Conservation (phyloP, 148 eudicot species). For the Polygonum maritimum region DNA sequence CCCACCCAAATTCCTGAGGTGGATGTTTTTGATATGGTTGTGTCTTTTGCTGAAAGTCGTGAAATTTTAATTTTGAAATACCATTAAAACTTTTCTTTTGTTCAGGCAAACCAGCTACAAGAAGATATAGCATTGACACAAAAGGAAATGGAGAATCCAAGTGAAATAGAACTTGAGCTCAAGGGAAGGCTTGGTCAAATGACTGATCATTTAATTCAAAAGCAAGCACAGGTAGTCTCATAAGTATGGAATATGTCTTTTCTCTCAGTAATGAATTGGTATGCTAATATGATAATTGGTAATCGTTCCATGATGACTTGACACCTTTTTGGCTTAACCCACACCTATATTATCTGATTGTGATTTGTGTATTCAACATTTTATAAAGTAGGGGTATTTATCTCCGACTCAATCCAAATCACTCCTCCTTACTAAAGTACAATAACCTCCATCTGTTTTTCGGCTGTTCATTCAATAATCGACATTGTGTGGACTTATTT, state of each 20-base stretch:
- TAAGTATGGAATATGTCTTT: not conserved
- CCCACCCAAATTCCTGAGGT: not conserved
- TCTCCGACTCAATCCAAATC: not conserved
- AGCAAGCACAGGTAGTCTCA: conserved; percentile 67
- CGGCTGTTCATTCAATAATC: not conserved
- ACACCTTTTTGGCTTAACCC: not conserved
- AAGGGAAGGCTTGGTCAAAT: conserved; percentile 78
- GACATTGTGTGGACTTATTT: not conserved
- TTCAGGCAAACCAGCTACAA: conserved; percentile 65
- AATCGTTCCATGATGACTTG: not conserved
- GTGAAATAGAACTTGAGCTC: conserved; percentile 88
- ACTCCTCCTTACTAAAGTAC: too few species aligned
- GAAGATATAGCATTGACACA: conserved; percentile 42
- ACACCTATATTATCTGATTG: not conserved
- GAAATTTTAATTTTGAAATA: not conserved
- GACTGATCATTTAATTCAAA: conserved; percentile 95
- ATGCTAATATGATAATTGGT: not conserved
- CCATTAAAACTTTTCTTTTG: conserved; percentile 4
- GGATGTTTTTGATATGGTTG: not conserved
- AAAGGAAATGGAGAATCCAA: conserved; percentile 61
- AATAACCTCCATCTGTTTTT: not conserved
- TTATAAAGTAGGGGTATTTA: not conserved
- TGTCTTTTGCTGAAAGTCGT: not conserved
- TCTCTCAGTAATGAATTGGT: not conserved
- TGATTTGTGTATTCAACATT: not conserved